Evolutionary conservation across 768 basidiomycete genomes (phyloP), one percentile per base, ranked within the genome.

Genomic region (Boletus rex-veris): DNA sequence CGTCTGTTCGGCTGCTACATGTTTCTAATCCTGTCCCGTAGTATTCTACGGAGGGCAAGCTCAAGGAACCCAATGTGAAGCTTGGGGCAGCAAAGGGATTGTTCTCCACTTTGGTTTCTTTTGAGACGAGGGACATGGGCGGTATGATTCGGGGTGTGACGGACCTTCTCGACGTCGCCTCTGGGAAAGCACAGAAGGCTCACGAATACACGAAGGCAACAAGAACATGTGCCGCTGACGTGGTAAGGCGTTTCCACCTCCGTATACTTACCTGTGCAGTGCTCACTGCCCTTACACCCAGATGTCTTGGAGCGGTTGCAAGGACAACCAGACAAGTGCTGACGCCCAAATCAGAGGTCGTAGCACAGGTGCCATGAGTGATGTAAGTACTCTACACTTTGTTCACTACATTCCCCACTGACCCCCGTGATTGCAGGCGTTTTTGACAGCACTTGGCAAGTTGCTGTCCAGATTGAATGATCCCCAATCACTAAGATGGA

Each of bases 11-110:
- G 14, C 5, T 51, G 28, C 7, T 18, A 40, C 37, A 33, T 35
- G 4, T 18, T 12, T 50, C 40, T 52, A 26, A 50, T 19, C 46
- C 14, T 52, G 36, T 48, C 43, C 12, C 18, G 33, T 56, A 90
- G 84, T 98, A 98, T 73, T 92, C 92, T 19, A 96, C 93, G 7
- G 92, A 98, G 73, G 94, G 94, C 45, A 93, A 91, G 66, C 74
- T 98, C 67, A 97, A 98, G 70, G 93, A 97, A 67, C 93, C 95
- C 33, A 95, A 97, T 65, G 73, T 93, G 15, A 84, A 85, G 11
- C 80, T 85, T 9, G 93, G 91, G 65, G 94, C 95, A 5, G 94
- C 93, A 0, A 83, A 90, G 65, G 92, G 91, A 8, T 74, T 97
- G 5, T 68, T 96, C n/a, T 80, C 81, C 21, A 90, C 92, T 1